phyloP scores from a whole-genome alignment of 2,329 filamentous ascomycete genomes.

The Arthrobotrys sphaeroides region DNA sequence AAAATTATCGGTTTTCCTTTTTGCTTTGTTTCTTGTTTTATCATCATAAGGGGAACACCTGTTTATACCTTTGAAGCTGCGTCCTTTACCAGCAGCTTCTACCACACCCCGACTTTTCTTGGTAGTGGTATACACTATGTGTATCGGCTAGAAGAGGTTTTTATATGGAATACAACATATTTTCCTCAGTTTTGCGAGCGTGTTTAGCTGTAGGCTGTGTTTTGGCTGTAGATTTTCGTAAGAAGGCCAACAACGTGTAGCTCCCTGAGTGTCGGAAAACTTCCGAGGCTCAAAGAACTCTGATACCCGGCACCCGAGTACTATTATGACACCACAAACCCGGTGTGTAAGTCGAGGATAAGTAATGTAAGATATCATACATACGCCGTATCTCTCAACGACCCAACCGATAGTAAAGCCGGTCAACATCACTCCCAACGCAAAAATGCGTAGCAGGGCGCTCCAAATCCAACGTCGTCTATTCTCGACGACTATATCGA shows the following conservation, averaged over 20 bases:
- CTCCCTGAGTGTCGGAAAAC: neutral
- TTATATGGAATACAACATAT: conserved; percentile 46
- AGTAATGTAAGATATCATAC: neutral
- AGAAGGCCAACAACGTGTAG: neutral
- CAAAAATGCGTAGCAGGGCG: conserved; percentile 32
- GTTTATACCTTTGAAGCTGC: conserved; percentile 20
- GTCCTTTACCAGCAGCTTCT: conserved; percentile 1
- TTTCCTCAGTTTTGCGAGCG: conserved; percentile 31
- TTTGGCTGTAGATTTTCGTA: neutral
- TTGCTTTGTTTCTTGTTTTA: conserved; percentile 18
- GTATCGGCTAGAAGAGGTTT: conserved; percentile 52
- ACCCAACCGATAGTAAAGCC: neutral
- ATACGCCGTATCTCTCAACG: neutral
- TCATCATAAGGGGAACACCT: neutral
- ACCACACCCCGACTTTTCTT: neutral
- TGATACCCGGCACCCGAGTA: no score
- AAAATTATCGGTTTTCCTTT: conserved; percentile 25
- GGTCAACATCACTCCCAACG: conserved; percentile 31
- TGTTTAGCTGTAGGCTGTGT: neutral
- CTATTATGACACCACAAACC: no score
- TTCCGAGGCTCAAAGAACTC: no score
- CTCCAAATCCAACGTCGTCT: conserved; percentile 53
- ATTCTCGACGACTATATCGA: conserved; percentile 59
- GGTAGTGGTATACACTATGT: conserved; percentile 37
- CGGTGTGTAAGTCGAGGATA: no score